Evolutionary conservation across 2,329 filamentous ascomycete genomes (phyloP).

Genomic region (Phialophora chinensis): DNA sequence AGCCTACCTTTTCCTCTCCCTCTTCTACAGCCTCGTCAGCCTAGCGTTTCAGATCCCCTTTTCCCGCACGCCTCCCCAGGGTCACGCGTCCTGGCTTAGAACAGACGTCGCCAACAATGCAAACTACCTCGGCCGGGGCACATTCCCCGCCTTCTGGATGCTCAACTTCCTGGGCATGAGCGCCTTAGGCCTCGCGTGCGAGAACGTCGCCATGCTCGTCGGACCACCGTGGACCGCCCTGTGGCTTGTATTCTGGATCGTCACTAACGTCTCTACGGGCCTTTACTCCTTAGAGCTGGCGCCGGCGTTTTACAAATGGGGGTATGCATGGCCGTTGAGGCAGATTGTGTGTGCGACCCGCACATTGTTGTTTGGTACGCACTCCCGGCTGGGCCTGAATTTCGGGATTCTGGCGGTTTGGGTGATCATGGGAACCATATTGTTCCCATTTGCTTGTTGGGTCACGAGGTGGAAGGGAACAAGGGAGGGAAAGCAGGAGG

Average conservation of each 20-base stretch:
- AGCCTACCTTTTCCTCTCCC: slow-evolving; percentile 66
- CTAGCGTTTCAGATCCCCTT: slow-evolving; percentile 70
- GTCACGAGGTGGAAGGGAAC: slow-evolving; percentile 4
- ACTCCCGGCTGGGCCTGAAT: slow-evolving; percentile 60
- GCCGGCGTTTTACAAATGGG: slow-evolving; percentile 65
- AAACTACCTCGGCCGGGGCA: slow-evolving; percentile 62
- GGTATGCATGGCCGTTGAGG: slow-evolving; percentile 68
- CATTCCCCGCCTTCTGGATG: slow-evolving; percentile 69
- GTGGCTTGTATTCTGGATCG: slow-evolving; percentile 72
- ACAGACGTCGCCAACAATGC: slow-evolving; percentile 49
- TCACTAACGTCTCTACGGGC: slow-evolving; percentile 65
- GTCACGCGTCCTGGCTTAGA: not conserved
- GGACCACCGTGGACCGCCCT: slow-evolving; percentile 64
- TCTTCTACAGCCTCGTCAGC: slow-evolving; percentile 68
- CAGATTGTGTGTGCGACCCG: slow-evolving; percentile 65
- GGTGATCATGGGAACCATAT: slow-evolving; percentile 56
- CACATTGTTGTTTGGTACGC: slow-evolving; percentile 66
- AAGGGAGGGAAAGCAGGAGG: not conserved
- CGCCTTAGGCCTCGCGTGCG: slow-evolving; percentile 66
- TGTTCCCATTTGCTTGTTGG: slow-evolving; percentile 58
- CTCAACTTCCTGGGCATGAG: slow-evolving; percentile 68
- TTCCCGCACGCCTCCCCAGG: slow-evolving; percentile 51
- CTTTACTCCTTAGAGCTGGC: slow-evolving; percentile 67
- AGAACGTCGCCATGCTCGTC: slow-evolving; percentile 69
- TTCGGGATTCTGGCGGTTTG: slow-evolving; percentile 67